Base-by-base conservation (phyloP, 306 rosid genomes). In the Ormosia emarginata region DNA sequence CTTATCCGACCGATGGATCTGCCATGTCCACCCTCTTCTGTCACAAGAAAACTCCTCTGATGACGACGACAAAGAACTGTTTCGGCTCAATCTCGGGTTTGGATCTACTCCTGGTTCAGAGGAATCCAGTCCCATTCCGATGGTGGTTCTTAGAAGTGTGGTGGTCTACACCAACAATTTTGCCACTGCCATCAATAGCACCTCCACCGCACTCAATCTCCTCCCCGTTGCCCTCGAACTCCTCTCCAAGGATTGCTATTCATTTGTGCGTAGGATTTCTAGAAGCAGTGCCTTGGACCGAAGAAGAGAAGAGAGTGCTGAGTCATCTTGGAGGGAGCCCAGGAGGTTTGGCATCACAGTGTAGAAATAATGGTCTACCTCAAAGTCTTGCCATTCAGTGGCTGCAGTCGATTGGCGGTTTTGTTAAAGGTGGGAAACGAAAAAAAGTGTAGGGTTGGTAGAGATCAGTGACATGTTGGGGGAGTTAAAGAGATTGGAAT, bases 231-330 rank as follows among this genome's bases (percentile, higher is more conserved):
- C 99, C n/a, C 85, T 92, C 0, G 90, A 93, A 61, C 73, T 95
- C 3, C 90, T 95, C 4, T 95, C 93, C 72, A 98, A 95, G 85
- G 99, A 87, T 3, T 93, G 98, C 82, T n/a, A 90, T 93, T 36
- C 83, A 79, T 9, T 85, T 81, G 70, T 95, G 98, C 49, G 95
- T 95, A 12, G 80, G 74, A 6, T 91, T 86, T 44, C 97, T 95
- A 2, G 98, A 93, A 80, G 97, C 97, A 12, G 99, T 95, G 40
- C 98, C 99, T 8, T 95, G 99, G 99, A 88, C 89, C 3, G 99
- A 91, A 3, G 99, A 95, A 46, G 99, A 95, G 75, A 81, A 46
- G 61, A 83, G 93, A 49, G 93, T 95, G 0, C 71, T 91, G 40
- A 84, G 58, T n/a, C n/a, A n/a, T n/a, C n/a, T n/a, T n/a, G n/a